phyloP scores from a whole-genome alignment of 352 stramenopile species.

The Pythium rhizo-oryzae region DNA sequence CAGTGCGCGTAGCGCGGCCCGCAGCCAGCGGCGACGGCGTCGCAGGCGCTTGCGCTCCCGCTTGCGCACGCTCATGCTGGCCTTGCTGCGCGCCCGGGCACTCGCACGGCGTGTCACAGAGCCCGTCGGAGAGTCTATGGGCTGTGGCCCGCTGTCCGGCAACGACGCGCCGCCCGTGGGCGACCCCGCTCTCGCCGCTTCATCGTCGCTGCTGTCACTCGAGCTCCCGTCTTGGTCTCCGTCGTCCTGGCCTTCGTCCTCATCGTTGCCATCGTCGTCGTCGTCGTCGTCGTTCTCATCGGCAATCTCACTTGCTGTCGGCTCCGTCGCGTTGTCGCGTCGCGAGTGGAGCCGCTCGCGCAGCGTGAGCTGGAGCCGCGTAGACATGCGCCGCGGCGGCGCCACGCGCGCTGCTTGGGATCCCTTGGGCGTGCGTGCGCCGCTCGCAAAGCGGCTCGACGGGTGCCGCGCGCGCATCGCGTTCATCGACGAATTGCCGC shows the following conservation, averaged over 20 bases:
- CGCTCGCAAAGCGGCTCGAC: conserved; percentile 1
- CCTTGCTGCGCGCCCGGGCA: no score
- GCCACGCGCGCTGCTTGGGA: conserved; percentile 1
- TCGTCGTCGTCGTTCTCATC: conserved; percentile 4
- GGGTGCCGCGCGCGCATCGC: conserved; percentile 1
- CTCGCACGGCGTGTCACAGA: no score
- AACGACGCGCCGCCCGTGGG: conserved; percentile 8
- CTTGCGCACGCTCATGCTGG: background rate
- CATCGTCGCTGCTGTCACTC: conserved; percentile 4
- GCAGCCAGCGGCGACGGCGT: conserved; percentile 3
- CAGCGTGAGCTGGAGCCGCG: conserved; percentile 30
- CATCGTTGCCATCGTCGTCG: conserved; percentile 1
- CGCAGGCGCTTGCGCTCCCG: background rate
- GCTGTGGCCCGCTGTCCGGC: no score
- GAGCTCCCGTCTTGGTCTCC: background rate
- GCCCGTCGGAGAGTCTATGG: no score
- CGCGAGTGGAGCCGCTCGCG: conserved; percentile 20
- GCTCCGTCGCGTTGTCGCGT: background rate
- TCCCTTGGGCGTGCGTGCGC: background rate
- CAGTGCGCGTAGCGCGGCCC: background rate
- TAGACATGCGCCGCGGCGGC: conserved; percentile 27
- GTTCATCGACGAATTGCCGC: background rate
- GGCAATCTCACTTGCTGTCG: background rate
- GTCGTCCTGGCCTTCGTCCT: background rate
- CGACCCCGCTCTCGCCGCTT: background rate